A percentile compares a stretch with the other conserved stretches of the same genome.
Evolutionary conservation across 345 rosid species (phyloP).

Genomic region (Draba incana): DNA sequence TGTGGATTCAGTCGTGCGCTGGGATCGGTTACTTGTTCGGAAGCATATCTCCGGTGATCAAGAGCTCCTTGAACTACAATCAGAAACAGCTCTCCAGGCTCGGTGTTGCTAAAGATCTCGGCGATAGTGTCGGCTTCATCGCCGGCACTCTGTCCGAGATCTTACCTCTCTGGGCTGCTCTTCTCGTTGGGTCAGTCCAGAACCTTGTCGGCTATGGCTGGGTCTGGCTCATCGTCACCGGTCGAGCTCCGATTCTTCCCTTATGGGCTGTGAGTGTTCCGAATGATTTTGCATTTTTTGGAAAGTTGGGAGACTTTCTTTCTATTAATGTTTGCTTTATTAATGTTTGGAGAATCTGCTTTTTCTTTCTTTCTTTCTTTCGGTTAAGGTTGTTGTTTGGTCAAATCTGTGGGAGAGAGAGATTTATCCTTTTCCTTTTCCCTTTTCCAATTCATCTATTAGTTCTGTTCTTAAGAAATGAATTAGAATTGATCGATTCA

Average conservation of each 20-base stretch:
- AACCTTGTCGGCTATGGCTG: constrained; percentile 85
- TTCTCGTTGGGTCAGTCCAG: constrained; percentile 78
- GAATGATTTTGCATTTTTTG: neutral
- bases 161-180: constrained; percentile 87
- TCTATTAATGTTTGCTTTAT: constrained; percentile 10
- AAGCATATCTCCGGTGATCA: constrained; percentile 88
- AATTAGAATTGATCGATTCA: neutral
- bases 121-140: constrained; percentile 86
- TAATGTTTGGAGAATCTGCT: neutral
- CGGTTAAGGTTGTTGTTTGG: neutral
- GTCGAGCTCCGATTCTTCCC: constrained; percentile 68
- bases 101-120: constrained; percentile 96
- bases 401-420: neutral
- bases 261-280: constrained; percentile 90
- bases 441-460: too few relatives aligned
- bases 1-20: constrained; percentile 94
- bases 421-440: too few relatives aligned
- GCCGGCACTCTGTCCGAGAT: constrained; percentile 77
- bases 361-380: neutral
- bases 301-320: neutral
- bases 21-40: constrained; percentile 89
- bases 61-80: constrained; percentile 78
- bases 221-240: constrained; percentile 87
- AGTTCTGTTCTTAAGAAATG: too few relatives aligned
- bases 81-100: constrained; percentile 74